These are phyloP conservation scores for Trifolium dubium DNA, from an alignment of 306 rosid genomes.

Conservation along the genomic window DNA sequence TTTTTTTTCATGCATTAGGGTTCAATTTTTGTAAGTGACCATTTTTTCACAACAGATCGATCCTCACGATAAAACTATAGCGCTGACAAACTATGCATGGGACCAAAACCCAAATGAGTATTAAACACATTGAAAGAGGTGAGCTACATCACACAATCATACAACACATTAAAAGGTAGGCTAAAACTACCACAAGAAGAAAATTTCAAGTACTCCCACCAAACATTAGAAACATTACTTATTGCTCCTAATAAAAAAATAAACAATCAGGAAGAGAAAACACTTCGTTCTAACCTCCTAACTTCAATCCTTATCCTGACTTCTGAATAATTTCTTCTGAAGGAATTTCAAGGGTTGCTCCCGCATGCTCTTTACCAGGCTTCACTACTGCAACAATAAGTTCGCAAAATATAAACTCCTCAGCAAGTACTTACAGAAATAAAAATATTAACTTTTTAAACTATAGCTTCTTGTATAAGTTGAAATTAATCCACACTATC, in stretches of 20 bases:
- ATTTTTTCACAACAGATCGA: background rate
- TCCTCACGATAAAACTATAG: background rate
- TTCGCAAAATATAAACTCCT: constrained; percentile 2
- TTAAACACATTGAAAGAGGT: background rate
- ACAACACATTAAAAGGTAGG: constrained; percentile 37
- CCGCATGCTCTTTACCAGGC: constrained; percentile 79
- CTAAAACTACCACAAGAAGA: constrained; percentile 26
- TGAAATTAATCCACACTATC: background rate
- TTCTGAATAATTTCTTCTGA: constrained; percentile 61
- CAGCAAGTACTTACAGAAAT: background rate
- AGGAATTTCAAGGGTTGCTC: constrained; percentile 90
- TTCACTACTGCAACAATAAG: constrained; percentile 67
- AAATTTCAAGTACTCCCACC: constrained; percentile 33
- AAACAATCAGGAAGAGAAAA: constrained; percentile 28
- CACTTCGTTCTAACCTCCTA: constrained; percentile 39
- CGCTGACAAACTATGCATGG: background rate
- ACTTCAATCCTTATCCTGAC: constrained; percentile 30
- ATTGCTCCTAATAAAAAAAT: constrained; percentile 34
- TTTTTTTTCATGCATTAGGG: background rate
- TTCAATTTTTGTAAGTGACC: background rate
- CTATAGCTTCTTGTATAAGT: background rate
- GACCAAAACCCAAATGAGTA: constrained; percentile 5
- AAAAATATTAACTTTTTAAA: background rate
- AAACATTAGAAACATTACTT: constrained; percentile 31
- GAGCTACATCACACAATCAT: constrained; percentile 26